A percentile compares a stretch with the other conserved stretches of the same genome.
Conservation (phyloP, 768 basidiomycete genomes). For the Auricularia sp. region DNA sequence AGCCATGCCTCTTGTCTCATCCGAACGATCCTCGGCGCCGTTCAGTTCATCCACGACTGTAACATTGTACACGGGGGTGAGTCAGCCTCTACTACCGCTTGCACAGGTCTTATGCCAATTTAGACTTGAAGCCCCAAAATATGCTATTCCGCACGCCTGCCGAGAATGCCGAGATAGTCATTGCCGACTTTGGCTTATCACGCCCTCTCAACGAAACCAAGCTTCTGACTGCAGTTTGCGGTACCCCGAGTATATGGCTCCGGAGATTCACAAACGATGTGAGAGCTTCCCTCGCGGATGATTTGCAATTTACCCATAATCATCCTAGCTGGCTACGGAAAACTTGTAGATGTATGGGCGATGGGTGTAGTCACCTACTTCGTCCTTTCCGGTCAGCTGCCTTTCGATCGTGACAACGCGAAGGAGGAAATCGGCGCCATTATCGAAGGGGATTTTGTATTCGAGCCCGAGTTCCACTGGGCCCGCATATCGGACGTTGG, state of each 20-base stretch:
- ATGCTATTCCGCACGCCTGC: constrained; percentile 82
- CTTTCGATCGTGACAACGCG: constrained; percentile 87
- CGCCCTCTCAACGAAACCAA: constrained; percentile 87
- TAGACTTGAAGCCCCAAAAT: constrained; percentile 96
- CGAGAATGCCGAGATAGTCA: constrained; percentile 90
- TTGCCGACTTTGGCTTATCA: constrained; percentile 95
- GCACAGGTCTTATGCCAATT: background rate
- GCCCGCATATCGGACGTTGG: constrained; percentile 72
- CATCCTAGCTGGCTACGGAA: constrained; percentile 70
- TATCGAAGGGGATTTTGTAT: constrained; percentile 84
- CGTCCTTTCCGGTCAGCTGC: constrained; percentile 86
- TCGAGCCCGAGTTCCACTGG: constrained; percentile 85
- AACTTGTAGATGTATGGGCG: constrained; percentile 93
- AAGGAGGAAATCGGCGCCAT: constrained; percentile 93
- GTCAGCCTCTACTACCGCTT: constrained; percentile 9
- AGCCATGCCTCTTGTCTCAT: constrained; percentile 83
- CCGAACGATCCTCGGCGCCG: constrained; percentile 75
- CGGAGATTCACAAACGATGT: constrained; percentile 92
- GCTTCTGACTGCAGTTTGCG: constrained; percentile 90
- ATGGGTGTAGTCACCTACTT: constrained; percentile 99
- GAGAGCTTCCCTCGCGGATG: constrained; percentile 14
- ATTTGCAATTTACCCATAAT: too few species aligned
- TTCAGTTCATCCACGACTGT: constrained; percentile 81
- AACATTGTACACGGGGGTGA: constrained; percentile 88
- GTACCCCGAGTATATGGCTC: constrained; percentile 95